A percentile compares a stretch with the other conserved stretches of the same genome.
Conservation (phyloP, 2,329 filamentous ascomycete species). For the Cercospora berteroae region DNA sequence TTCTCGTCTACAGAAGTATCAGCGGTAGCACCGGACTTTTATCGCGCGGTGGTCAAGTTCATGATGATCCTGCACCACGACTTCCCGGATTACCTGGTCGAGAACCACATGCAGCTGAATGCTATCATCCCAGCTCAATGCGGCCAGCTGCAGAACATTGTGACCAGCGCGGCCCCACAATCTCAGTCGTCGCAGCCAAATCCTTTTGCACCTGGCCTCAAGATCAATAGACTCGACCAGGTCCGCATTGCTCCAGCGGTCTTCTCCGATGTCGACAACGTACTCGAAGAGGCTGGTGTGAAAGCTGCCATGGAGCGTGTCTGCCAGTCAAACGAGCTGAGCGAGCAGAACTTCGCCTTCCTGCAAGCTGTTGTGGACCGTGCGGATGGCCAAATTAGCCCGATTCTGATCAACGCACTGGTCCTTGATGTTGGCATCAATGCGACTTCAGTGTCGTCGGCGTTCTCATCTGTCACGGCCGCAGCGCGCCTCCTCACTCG, state of each 20-base stretch:
- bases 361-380: slow-evolving; percentile 71
- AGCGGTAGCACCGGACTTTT: slow-evolving; percentile 74
- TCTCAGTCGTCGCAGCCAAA: slow-evolving; percentile 67
- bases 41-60: slow-evolving; percentile 78
- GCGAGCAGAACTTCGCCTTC: slow-evolving; percentile 72
- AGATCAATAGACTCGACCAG: slow-evolving; percentile 74
- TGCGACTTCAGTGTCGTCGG: slow-evolving; percentile 62
- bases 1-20: slow-evolving; percentile 71
- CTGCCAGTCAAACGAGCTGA: slow-evolving; percentile 45
- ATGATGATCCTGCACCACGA: slow-evolving; percentile 87
- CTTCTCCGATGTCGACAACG: slow-evolving; percentile 59
- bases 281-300: slow-evolving; percentile 52
- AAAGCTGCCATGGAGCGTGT: slow-evolving; percentile 54
- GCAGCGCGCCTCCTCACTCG: slow-evolving; percentile 73
- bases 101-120: slow-evolving; percentile 80
- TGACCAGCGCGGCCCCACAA: slow-evolving; percentile 76
- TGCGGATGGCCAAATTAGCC: slow-evolving; percentile 37
- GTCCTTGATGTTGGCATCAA: slow-evolving; percentile 77
- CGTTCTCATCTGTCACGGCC: slow-evolving; percentile 63
- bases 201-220: slow-evolving; percentile 69
- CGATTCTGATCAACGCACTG: slow-evolving; percentile 72
- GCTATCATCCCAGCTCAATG: slow-evolving; percentile 79
- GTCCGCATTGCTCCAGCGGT: slow-evolving; percentile 66
- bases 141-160: slow-evolving; percentile 81
- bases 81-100: slow-evolving; percentile 87